Percentiles rank a stretch among this genome's conserved stretches.
Evolutionary conservation across 306 rosid genomes (phyloP).

Genomic region (Cucumis sativus): Cucumber_9930_V3 NC_026656.2:3883501-3884000

Average conservation of each 20-base stretch:
- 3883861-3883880: not conserved
- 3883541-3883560: not conserved
- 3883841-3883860: not conserved
- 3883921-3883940: not conserved
- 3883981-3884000: not conserved
- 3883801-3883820: not conserved
- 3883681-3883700: conserved; percentile 4
- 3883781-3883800: not conserved
- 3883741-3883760: not conserved
- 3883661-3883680: not conserved
- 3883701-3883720: not conserved
- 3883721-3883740: not conserved
- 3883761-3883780: not conserved
- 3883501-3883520: no score
- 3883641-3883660: not conserved
- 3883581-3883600: not conserved
- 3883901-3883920: not conserved
- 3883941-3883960: not conserved
- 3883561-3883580: not conserved
- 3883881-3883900: not conserved
- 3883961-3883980: not conserved
- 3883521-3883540: not conserved
- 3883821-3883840: not conserved
- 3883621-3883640: not conserved
- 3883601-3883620: not conserved